Conservation (phyloP, 352 stramenopile species). For the Pythium chondricola region DNA sequence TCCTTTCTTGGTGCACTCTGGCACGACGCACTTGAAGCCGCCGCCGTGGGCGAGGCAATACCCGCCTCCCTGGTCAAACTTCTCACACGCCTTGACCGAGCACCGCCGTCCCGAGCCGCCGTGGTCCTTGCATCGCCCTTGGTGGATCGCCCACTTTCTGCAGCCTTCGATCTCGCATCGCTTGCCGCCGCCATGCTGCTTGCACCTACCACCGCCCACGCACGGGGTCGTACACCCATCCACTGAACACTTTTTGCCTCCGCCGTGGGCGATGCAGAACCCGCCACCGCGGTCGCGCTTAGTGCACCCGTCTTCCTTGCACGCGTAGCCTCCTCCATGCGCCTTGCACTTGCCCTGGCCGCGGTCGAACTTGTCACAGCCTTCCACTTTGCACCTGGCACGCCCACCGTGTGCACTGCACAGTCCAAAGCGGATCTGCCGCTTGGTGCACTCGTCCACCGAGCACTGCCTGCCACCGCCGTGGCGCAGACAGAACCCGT, state of each 20-base stretch:
- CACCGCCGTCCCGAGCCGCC: conserved; percentile 66
- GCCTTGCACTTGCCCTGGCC: conserved; percentile 76
- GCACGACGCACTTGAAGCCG: conserved; percentile 56
- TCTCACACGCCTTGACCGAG: conserved; percentile 54
- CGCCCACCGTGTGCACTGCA: conserved; percentile 70
- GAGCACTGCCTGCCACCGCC: conserved; percentile 61
- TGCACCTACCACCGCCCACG: conserved; percentile 66
- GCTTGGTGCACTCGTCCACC: conserved; percentile 58
- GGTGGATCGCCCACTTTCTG: conserved; percentile 57
- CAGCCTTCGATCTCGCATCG: conserved; percentile 47
- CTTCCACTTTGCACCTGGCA: conserved; percentile 65
- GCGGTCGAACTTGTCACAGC: conserved; percentile 71
- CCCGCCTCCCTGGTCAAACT: conserved; percentile 74
- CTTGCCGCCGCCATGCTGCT: conserved; percentile 55
- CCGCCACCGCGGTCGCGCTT: conserved; percentile 85
- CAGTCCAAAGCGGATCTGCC: conserved; percentile 68
- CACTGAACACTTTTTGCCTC: conserved; percentile 78
- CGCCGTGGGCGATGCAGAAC: conserved; percentile 68
- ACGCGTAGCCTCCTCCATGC: conserved; percentile 79
- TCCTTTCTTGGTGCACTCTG: conserved; percentile 76
- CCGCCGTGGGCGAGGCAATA: conserved; percentile 71
- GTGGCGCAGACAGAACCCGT: conserved; percentile 60
- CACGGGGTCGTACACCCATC: conserved; percentile 59
- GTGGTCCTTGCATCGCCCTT: conserved; percentile 70
- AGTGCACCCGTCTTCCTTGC: conserved; percentile 59